Percentiles rank a stretch among this genome's conserved stretches.
Evolutionary conservation across 2,329 filamentous ascomycete genomes (phyloP).

Genomic region (Monosporascus cannonballus): DNA sequence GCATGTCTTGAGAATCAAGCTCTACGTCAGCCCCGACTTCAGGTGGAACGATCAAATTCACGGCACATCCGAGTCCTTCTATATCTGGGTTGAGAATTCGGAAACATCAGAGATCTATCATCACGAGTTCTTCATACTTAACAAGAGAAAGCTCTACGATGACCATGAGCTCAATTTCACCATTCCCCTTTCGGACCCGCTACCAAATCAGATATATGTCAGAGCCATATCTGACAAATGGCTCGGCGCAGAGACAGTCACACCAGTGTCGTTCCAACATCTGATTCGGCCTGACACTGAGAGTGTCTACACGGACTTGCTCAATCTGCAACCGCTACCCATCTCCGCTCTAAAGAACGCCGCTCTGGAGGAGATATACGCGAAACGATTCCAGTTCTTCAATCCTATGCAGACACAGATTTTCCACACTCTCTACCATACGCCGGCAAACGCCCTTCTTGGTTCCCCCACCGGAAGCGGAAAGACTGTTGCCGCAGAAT

Average conservation of each 20-base stretch:
- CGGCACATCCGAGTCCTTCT: slow-evolving; percentile 92
- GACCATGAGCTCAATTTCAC: slow-evolving; percentile 98
- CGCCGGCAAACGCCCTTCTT: slow-evolving; percentile 82
- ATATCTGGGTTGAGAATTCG: slow-evolving; percentile 98
- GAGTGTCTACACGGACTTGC: slow-evolving; percentile 90
- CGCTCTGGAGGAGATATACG: slow-evolving; percentile 80
- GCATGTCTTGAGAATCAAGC: slow-evolving; percentile 85
- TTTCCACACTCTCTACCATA: slow-evolving; percentile 94
- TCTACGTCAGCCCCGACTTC: slow-evolving; percentile 85
- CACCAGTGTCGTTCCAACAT: slow-evolving; percentile 94
- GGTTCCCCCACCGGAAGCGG: slow-evolving; percentile 96
- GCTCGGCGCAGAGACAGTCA: slow-evolving; percentile 94
- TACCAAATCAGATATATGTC: slow-evolving; percentile 95
- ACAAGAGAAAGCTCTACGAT: slow-evolving; percentile 81
- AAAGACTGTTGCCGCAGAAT: slow-evolving; percentile 91
- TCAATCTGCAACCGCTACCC: slow-evolving; percentile 85
- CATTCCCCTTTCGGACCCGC: slow-evolving; percentile 85
- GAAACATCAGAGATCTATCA: slow-evolving; percentile 98
- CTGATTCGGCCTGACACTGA: slow-evolving; percentile 96
- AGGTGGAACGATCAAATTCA: slow-evolving; percentile 91
- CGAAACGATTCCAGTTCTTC: slow-evolving; percentile 86
- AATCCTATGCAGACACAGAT: slow-evolving; percentile 99
- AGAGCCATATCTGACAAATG: slow-evolving; percentile 91
- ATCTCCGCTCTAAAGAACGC: slow-evolving; percentile 84
- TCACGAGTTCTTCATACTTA: slow-evolving; percentile 94